Conservation (phyloP, 1,139 yeast genomes). For the Suhomyces bolitotheri region DNA sequence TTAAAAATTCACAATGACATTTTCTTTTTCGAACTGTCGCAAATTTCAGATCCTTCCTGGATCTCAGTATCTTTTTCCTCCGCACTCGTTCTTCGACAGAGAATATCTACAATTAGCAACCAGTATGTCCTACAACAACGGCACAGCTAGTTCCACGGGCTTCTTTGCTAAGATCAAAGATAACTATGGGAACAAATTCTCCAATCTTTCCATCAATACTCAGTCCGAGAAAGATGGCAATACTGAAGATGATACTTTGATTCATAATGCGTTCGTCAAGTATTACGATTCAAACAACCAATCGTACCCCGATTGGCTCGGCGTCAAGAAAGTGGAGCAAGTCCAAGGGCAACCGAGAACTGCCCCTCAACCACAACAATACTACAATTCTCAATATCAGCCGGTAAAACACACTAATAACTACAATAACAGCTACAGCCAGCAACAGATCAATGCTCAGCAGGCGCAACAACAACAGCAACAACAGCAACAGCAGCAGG, state of each 20-base stretch:
- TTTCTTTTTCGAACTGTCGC: too few species aligned
- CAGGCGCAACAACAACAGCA: conserved; percentile 13
- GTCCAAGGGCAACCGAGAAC: not conserved
- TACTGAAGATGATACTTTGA: conserved; percentile 41
- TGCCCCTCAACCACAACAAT: conserved; percentile 10
- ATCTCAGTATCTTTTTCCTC: too few species aligned
- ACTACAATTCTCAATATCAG: conserved; percentile 14
- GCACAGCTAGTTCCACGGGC: conserved; percentile 12
- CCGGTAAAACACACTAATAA: conserved; percentile 31
- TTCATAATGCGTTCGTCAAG: conserved; percentile 47
- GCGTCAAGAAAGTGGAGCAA: conserved; percentile 22
- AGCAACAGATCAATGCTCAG: conserved; percentile 15
- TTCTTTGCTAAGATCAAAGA: conserved; percentile 42
- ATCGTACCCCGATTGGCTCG: conserved; percentile 51
- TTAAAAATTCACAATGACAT: too few species aligned
- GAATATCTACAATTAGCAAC: too few species aligned
- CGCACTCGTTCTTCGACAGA: too few species aligned
- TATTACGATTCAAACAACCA: conserved; percentile 35
- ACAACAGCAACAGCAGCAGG: conserved; percentile 12
- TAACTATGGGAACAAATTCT: conserved; percentile 37
- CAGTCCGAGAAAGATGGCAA: conserved; percentile 42
- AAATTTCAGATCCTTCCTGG: too few species aligned
- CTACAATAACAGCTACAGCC: conserved; percentile 25
- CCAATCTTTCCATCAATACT: conserved; percentile 33
- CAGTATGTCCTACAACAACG: conserved; percentile 5